Evolutionary conservation across 768 basidiomycete species (phyloP), one percentile per base, ranked within the genome.

Genomic region (Calocera viscosa): DNA sequence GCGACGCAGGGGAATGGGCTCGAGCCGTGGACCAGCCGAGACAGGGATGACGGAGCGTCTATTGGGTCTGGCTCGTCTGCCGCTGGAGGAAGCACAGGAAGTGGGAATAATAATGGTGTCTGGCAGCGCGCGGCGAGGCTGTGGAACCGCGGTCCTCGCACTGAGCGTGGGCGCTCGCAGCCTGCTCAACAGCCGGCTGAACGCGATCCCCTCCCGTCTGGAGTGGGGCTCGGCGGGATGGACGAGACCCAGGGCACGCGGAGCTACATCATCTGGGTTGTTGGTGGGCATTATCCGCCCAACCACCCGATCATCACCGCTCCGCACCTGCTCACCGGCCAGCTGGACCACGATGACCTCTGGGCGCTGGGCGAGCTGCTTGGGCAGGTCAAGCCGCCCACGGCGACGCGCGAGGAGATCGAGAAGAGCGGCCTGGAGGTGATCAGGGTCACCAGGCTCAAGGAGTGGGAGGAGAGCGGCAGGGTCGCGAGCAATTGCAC

Each of bases 251-350:
- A 73, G 28, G 70, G 72, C 28, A 34, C 71, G 19, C 69, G 90
- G 70, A 93, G 90, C 19, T 93, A 93, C 77, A 79, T 93, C 75
- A 92, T 94, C 67, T 94, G 91, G 77, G 91, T 94, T 68, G 90
- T 91, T 73, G 77, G 77, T 16, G 93, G 93, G n/a, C 91, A 93
- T 72, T 96, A 95, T 74, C 91, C 92, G 0, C 87, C 89, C 16
- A 86, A 90, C 71, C 93, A 95, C 74, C 89, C 85, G 64, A 87
- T 97, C 69, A 85, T 95, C 47, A 88, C 86, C 0, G 73, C 76
- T 19, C 78, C 78, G 0, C 72, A 73, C 41, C 68, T 78, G 17
- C 67, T 78, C 33, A 74, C 74, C 26, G 78, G 77, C 8, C 75
- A 74, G 33, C 72, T 74, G 34, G 70, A 71, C 34, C 72, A 76